Conservation (phyloP, 1,284 basidiomycete species). For the Trichosporon asahii region DNA sequence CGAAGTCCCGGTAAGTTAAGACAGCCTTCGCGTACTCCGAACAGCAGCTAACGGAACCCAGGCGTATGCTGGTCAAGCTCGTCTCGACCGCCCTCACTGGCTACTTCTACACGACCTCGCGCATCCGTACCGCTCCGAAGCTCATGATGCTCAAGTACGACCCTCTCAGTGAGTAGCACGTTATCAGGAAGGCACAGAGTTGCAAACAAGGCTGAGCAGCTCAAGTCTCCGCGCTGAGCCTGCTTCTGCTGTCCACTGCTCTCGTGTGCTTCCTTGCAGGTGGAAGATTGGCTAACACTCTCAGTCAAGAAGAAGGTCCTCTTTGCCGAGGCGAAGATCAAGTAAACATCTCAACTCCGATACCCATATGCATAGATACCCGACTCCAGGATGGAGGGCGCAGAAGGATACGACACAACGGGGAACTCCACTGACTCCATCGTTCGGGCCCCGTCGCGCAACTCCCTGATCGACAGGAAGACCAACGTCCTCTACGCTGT, state of each 20-base stretch:
- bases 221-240: not conserved
- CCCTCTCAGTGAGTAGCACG: constrained; percentile 63
- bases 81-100: constrained; percentile 86
- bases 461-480: no score
- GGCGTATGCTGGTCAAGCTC: constrained; percentile 77
- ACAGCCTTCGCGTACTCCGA: no score
- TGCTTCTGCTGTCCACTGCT: not conserved
- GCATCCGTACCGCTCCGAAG: constrained; percentile 66
- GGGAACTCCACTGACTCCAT: not conserved
- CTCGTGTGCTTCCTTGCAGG: not conserved
- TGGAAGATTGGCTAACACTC: not conserved
- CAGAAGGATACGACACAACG: not conserved
- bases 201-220: not conserved
- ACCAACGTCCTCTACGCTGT: not conserved
- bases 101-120: constrained; percentile 78
- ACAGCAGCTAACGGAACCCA: constrained; percentile 40
- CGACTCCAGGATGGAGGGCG: constrained; percentile 1
- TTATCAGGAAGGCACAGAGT: not conserved
- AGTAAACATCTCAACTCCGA: constrained; percentile 32
- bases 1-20: not conserved
- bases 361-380: constrained; percentile 27
- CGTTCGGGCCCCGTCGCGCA: no score
- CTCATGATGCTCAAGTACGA: constrained; percentile 85
- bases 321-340: constrained; percentile 67
- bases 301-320: constrained; percentile 68